Base-by-base conservation (phyloP, 106 monocot genomes). In the Ottelia alismoides region DNA sequence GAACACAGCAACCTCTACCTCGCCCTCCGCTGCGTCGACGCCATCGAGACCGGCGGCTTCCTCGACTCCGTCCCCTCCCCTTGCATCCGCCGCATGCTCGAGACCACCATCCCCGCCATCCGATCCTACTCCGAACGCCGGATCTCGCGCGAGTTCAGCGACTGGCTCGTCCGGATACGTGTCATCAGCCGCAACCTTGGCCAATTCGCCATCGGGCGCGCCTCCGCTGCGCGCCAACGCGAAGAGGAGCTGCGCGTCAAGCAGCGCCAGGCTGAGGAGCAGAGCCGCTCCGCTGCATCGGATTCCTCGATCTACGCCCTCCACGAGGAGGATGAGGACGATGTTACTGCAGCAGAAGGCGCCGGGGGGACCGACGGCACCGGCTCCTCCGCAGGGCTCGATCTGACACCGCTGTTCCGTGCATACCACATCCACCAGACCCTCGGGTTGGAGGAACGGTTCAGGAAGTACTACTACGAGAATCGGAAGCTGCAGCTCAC, bases 401-500 rank as follows among this genome's bases (percentile, higher is more conserved):
- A 98, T 48, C 75, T 98, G 17, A 86, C 98, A 16, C 82, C 82
- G 0, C 79, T 98, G 40, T 83, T 90, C 70, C 64, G 90, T 14
- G 98, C 90, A 2, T 83, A 70, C 74, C 98, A 98, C 45, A 80
- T 98, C 27, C 69, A 90, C 64, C 78, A 77, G 25, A 98, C 98
- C 22, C 68, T 98, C 20, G 85, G 79, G 14, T 64, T 86, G 3
- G 62, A 72, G 40, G 90, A 85, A 21, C 76, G 79, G 22, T 98
- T 98, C 70, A 82, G 76, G 70, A 72, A 70, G 66, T 90, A 98
- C 47, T 98, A 98, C 62, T 70, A 78, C 24, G 98, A 98, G 77
- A 98, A 98, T 59, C 67, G 98, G 53, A 98, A 98, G 72, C 79
- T 98, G 51, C 98, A 98, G 79, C 82, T 98, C 19, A 90, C 98